A percentile compares a stretch with the other conserved stretches of the same genome.
Conservation (phyloP, 2,329 filamentous ascomycete species). For the Penicillium sp. region DNA sequence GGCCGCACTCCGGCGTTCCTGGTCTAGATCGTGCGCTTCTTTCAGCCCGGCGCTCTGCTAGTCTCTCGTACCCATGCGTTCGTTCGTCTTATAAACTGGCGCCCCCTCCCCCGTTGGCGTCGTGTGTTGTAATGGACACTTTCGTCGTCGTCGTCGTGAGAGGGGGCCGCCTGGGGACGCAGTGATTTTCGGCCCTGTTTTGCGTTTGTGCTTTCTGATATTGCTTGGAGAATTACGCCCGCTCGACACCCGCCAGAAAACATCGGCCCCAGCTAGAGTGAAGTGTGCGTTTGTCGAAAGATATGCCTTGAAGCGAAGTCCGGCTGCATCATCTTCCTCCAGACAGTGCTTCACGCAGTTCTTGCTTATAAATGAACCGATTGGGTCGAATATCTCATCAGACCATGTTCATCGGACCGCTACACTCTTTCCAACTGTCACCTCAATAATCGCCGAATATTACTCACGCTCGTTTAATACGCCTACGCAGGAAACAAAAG, state of each 20-base stretch:
- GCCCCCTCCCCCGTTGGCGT: neutral
- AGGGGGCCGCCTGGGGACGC: neutral
- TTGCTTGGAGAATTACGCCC: neutral
- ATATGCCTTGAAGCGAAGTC: neutral
- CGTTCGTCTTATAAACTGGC: neutral
- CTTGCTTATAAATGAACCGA: neutral
- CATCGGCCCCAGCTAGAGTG: neutral
- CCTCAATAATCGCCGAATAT: neutral
- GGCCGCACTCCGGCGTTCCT: neutral
- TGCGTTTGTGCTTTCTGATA: neutral
- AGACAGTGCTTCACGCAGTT: neutral
- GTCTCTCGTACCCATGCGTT: too few relatives aligned
- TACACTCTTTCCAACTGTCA: neutral
- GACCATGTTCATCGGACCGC: neutral
- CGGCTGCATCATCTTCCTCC: neutral
- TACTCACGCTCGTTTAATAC: constrained; percentile 8
- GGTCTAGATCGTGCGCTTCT: neutral
- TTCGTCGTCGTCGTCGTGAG: neutral
- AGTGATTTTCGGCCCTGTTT: neutral
- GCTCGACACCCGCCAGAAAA: neutral
- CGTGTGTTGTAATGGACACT: neutral
- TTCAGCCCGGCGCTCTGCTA: too few relatives aligned
- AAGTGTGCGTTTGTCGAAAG: neutral
- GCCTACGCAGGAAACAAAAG: neutral
- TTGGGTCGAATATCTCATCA: neutral